A percentile compares a stretch with the other conserved stretches of the same genome.
These are phyloP conservation scores for Emericellopsis terricola DNA, from an alignment of 495 filamentous ascomycete genomes.

Conservation along the genomic window DNA sequence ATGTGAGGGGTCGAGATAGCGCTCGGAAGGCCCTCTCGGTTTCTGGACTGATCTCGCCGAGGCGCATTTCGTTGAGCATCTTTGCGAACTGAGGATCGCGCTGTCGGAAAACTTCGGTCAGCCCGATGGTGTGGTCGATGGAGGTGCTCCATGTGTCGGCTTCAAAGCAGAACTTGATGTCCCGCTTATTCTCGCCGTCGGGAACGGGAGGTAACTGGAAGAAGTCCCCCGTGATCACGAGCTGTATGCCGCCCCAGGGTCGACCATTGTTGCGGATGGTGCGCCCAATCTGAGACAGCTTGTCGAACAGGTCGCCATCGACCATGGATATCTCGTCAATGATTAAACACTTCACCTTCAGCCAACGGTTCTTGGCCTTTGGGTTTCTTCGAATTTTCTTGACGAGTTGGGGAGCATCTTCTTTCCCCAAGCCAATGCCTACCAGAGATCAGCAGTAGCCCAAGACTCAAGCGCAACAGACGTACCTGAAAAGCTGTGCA, in stretches of 20 bases:
- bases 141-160: slow-evolving; percentile 79
- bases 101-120: slow-evolving; percentile 93
- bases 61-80: slow-evolving; percentile 95
- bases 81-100: slow-evolving; percentile 79
- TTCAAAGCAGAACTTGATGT: slow-evolving; percentile 80
- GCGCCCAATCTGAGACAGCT: slow-evolving; percentile 78
- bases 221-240: slow-evolving; percentile 93
- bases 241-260: slow-evolving; percentile 89
- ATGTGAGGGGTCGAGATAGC: slow-evolving; percentile 49
- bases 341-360: slow-evolving; percentile 68
- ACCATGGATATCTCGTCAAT: slow-evolving; percentile 98
- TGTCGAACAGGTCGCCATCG: slow-evolving; percentile 91
- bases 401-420: slow-evolving; percentile 60
- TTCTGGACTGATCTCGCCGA: slow-evolving; percentile 54
- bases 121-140: slow-evolving; percentile 86
- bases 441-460: neutral
- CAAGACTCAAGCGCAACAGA: neutral
- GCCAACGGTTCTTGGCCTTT: slow-evolving; percentile 78
- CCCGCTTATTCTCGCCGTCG: slow-evolving; percentile 40
- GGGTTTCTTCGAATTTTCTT: slow-evolving; percentile 81
- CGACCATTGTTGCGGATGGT: slow-evolving; percentile 66
- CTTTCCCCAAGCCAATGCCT: slow-evolving; percentile 85
- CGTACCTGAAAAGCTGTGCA: slow-evolving; percentile 72
- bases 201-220: slow-evolving; percentile 94
- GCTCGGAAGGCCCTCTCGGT: slow-evolving; percentile 55